Evolutionary conservation across 176 grass and related monocot species (phyloP).

Genomic region (Zoysia pacifica): DNA sequence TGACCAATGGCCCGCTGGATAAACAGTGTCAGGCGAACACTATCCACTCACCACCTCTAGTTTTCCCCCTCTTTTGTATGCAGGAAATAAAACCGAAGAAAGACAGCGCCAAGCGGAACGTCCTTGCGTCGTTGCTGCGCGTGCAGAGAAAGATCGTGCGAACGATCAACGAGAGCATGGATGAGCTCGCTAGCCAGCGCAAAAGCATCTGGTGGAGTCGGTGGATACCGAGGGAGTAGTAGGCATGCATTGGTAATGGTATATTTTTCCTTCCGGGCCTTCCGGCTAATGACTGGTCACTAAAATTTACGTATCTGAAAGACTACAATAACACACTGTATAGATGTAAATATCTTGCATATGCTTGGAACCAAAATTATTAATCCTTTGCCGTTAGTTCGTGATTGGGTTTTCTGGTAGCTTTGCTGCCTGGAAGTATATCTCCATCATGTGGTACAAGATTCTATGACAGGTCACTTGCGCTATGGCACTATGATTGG

Average conservation of each 20-base stretch:
- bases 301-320: conserved; percentile 24
- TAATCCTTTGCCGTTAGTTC: background rate
- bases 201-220: conserved; percentile 99
- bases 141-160: conserved; percentile 76
- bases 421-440: background rate
- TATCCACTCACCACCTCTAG: conserved; percentile 1
- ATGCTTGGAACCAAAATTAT: background rate
- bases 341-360: conserved; percentile 46
- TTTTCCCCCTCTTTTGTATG: conserved; percentile 10
- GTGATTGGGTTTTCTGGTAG: conserved; percentile 9
- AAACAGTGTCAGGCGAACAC: conserved; percentile 15
- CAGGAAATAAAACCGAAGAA: conserved; percentile 90
- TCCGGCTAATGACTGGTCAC: conserved; percentile 18
- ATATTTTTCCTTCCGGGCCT: background rate
- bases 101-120: conserved; percentile 60
- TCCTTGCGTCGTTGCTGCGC: conserved; percentile 73
- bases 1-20: background rate
- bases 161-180: conserved; percentile 88
- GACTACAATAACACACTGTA: conserved; percentile 12
- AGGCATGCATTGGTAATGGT: conserved; percentile 37
- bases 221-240: conserved; percentile 94
- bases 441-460: conserved; percentile 2
- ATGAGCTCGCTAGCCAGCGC: conserved; percentile 56
- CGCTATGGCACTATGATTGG: conserved; percentile 27
- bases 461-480: conserved; percentile 28